Base-by-base conservation (phyloP, 208 protist species). In the Angomonas deanei region DNA sequence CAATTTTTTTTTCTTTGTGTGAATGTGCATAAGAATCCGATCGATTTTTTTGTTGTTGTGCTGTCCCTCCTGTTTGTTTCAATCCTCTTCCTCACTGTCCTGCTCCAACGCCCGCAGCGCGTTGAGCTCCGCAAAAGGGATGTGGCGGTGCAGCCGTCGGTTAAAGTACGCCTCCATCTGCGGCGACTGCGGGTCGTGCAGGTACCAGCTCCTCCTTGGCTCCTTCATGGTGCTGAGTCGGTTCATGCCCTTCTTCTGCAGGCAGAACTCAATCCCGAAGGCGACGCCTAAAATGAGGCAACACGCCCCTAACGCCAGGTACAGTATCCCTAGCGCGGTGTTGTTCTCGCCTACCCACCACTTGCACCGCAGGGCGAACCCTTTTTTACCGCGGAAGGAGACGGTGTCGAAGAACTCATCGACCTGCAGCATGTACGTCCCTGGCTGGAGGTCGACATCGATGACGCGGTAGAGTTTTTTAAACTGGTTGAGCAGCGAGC, bases 401-500 rank as follows among this genome's bases (percentile, higher is more conserved):
- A 71, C 64, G 10, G 97, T 93, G 52, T 97, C 93, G 76, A 91
- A 99, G 64, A 92, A 88, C 73, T 98, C 91, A n/a, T 84, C 70
- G 42, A 99, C 80, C 17, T 79, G 42, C 47, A 99, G 61, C 56
- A 72, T 47, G 71, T 96, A 96, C 13, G 57, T 34, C 13, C 89
- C 89, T 10, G 84, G 73, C 26, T 56, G 15, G 21, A 95, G 72
- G 52, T 82, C 74, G 3, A 57, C 64, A 60, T 97, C 82, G 61
- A 98, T 97, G 34, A 88, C 85, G 36, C 97, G 80, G 80, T 97
- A 93, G 49, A 99, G 88, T 83, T 99, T 99, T 59, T 85, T 82
- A 69, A 99, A 99, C 33, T 66, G 96, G 30, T 96, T 79, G 6
- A 98, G 72, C 34, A 88, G 77, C 19, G 98, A 92, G 32, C 78